A percentile compares a stretch with the other conserved stretches of the same genome.
Conservation (phyloP, 2,329 filamentous ascomycete genomes). For the Dendrostoma leiphaemia region DNA sequence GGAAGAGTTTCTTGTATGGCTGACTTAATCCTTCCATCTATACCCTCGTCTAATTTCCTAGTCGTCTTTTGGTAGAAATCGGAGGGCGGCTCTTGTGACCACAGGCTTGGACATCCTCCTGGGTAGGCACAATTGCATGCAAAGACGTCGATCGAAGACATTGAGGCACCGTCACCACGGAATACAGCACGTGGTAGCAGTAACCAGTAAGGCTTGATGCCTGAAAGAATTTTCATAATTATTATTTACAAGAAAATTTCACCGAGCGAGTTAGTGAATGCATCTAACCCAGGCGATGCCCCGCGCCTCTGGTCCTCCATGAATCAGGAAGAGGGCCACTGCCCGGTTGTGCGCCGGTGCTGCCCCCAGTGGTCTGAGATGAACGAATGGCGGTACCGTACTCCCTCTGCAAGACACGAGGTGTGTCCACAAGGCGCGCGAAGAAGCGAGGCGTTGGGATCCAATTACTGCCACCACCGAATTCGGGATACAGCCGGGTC, state of each 20-base stretch:
- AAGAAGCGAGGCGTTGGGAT: constrained; percentile 73
- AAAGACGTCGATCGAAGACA: background rate
- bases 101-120: background rate
- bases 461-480: constrained; percentile 78
- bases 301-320: constrained; percentile 62
- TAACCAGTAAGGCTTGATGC: constrained; percentile 15
- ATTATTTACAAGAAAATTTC: background rate
- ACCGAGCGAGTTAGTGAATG: background rate
- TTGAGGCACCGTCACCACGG: too few relatives aligned
- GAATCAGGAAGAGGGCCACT: constrained; percentile 57
- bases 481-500: constrained; percentile 82
- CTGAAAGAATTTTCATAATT: constrained; percentile 1
- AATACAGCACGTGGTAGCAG: constrained; percentile 1
- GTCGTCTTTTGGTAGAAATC: background rate
- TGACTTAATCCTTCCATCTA: constrained; percentile 12
- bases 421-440: constrained; percentile 60
- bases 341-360: constrained; percentile 38
- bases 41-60: background rate
- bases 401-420: constrained; percentile 44
- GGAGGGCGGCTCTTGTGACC: background rate
- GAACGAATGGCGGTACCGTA: constrained; percentile 63
- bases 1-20: constrained; percentile 36
- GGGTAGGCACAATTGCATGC: background rate
- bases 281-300: constrained; percentile 57
- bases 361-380: constrained; percentile 34